phyloP scores from a whole-genome alignment of 768 basidiomycete genomes.

The Amanita fuliginea region DNA sequence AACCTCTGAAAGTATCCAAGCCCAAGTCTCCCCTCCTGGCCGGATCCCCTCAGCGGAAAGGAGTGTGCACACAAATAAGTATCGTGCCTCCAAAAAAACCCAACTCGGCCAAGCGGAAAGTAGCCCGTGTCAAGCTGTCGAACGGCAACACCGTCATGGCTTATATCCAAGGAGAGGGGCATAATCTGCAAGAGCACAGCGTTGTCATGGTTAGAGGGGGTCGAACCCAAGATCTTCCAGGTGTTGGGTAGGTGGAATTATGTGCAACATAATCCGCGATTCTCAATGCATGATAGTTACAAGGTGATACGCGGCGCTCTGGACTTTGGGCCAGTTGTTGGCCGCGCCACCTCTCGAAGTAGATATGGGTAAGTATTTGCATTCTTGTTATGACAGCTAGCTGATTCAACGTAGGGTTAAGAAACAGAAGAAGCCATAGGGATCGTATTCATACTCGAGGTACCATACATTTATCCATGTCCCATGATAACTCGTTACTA shows the following conservation, averaged over 20 bases:
- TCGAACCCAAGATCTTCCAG: slow-evolving; percentile 93
- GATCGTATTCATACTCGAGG: not conserved
- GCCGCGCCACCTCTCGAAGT: slow-evolving; percentile 71
- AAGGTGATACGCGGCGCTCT: slow-evolving; percentile 89
- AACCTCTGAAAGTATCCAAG: slow-evolving; percentile 37
- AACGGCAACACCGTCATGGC: slow-evolving; percentile 86
- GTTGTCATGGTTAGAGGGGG: slow-evolving; percentile 94
- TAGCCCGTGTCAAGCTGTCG: slow-evolving; percentile 85
- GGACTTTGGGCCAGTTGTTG: slow-evolving; percentile 86
- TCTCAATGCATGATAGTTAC: slow-evolving; percentile 47
- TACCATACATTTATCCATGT: not conserved
- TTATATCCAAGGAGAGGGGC: slow-evolving; percentile 95
- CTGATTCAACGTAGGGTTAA: slow-evolving; percentile 42
- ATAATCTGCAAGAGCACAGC: slow-evolving; percentile 95
- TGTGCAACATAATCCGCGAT: not conserved
- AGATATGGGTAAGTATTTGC: slow-evolving; percentile 68
- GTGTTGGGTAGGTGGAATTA: slow-evolving; percentile 65
- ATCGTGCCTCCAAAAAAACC: slow-evolving; percentile 92
- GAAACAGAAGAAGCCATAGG: slow-evolving; percentile 73
- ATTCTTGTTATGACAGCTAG: slow-evolving; percentile 4
- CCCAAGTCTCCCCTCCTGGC: slow-evolving; percentile 76
- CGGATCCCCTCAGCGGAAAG: slow-evolving; percentile 78
- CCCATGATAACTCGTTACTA: not conserved
- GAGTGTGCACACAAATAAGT: slow-evolving; percentile 75
- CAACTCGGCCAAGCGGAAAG: slow-evolving; percentile 97